Conservation (phyloP, 2,329 filamentous ascomycete genomes). For the Rasamsonia emersonii region DNA sequence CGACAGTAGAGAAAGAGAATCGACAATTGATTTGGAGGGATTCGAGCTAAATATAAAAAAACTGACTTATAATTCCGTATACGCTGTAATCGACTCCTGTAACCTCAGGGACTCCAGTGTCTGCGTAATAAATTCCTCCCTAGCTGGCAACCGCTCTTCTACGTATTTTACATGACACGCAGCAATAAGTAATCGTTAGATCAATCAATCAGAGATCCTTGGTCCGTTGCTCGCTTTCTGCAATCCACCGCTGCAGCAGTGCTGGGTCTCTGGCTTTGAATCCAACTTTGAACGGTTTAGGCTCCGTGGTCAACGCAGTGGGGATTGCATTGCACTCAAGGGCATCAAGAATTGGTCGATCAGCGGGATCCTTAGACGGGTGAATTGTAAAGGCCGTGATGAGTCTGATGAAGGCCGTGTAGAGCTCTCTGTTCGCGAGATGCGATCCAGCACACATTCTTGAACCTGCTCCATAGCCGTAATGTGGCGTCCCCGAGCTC, state of each 20-base stretch:
- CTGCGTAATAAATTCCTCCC: too few relatives aligned
- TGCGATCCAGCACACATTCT: constrained; percentile 58
- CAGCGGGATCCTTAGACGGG: constrained; percentile 36
- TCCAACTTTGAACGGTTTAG: constrained; percentile 54
- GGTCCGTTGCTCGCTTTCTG: constrained; percentile 44
- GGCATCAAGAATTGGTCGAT: constrained; percentile 47
- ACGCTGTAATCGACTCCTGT: too few relatives aligned
- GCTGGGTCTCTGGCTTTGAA: constrained; percentile 42
- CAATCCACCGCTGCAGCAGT: constrained; percentile 45
- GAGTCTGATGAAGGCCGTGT: constrained; percentile 51
- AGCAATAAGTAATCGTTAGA: too few relatives aligned
- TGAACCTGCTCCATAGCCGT: constrained; percentile 54
- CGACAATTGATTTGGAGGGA: too few relatives aligned
- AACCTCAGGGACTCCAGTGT: too few relatives aligned
- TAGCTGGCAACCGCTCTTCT: too few relatives aligned
- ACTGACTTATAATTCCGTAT: too few relatives aligned
- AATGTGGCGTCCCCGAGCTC: constrained; percentile 50
- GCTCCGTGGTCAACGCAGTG: constrained; percentile 53
- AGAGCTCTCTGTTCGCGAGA: constrained; percentile 56
- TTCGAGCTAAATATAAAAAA: too few relatives aligned
- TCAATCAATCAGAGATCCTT: constrained; percentile 33
- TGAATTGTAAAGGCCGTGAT: constrained; percentile 51
- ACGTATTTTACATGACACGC: too few relatives aligned
- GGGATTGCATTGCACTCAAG: constrained; percentile 50
- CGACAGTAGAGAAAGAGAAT: too few relatives aligned